Evolutionary conservation across 2,329 filamentous ascomycete species (phyloP).

Genomic region (Phialophora tarda): DNA sequence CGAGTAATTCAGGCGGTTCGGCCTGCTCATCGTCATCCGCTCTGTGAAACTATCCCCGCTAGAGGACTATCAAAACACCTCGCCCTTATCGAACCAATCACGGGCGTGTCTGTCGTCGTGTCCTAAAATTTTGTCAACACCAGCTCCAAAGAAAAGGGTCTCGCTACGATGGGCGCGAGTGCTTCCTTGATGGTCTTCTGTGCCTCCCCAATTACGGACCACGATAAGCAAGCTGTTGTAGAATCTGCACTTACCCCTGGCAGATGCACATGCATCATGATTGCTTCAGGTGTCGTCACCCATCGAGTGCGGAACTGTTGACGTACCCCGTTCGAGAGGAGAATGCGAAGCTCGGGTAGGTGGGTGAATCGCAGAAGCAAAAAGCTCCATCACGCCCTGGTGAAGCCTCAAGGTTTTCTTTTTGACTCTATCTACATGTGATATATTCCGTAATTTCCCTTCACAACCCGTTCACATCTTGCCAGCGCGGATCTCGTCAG

Average conservation of each 20-base stretch:
- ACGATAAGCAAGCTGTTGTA: constrained; percentile 13
- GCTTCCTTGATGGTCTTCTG: not conserved
- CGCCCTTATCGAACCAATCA: constrained; percentile 36
- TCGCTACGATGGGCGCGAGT: constrained; percentile 18
- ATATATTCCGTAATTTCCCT: not conserved
- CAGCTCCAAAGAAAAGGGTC: constrained; percentile 10
- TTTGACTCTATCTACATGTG: not conserved
- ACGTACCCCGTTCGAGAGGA: not conserved
- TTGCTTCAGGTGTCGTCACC: constrained; percentile 17
- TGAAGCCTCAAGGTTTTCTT: not conserved
- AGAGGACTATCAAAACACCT: constrained; percentile 9
- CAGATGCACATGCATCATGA: constrained; percentile 17
- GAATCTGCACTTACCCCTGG: not conserved
- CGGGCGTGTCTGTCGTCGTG: constrained; percentile 12
- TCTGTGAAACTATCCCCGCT: constrained; percentile 1
- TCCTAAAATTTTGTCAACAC: constrained; percentile 23
- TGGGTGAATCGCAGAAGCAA: constrained; percentile 3
- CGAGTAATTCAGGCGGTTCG: not conserved
- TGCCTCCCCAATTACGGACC: not conserved
- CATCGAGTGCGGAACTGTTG: not conserved
- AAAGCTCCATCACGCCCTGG: constrained; percentile 7
- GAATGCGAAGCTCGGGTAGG: not conserved
- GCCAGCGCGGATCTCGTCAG: not conserved
- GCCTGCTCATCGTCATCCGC: not conserved
- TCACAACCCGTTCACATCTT: not conserved